Percentiles rank a stretch among this genome's conserved stretches.
Evolutionary conservation across 2,329 filamentous ascomycete genomes (phyloP).

Genomic region (Chaetoscypha palmicola): DNA sequence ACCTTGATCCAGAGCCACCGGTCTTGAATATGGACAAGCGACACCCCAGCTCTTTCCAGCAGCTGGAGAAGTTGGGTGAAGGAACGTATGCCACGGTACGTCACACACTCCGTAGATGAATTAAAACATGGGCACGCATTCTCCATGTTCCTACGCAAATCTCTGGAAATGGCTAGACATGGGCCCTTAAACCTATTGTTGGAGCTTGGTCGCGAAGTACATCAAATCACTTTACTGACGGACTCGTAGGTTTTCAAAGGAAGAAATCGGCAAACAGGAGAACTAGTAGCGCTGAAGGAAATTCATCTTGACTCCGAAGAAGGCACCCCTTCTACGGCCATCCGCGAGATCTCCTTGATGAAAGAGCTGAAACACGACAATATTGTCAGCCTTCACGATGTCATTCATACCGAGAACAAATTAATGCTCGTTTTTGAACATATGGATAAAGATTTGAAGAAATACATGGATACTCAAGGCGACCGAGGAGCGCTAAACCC

Average conservation of each 20-base stretch:
- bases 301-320: constrained; percentile 98
- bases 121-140: too few relatives aligned
- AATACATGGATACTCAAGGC: constrained; percentile 94
- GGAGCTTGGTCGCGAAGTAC: too few relatives aligned
- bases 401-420: constrained; percentile 99
- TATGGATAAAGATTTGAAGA: constrained; percentile 97
- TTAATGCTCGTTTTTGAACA: constrained; percentile 99
- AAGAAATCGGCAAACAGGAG: constrained; percentile 91
- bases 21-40: constrained; percentile 69
- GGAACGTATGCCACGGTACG: constrained; percentile 93
- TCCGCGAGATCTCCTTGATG: constrained; percentile 98
- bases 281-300: constrained; percentile 94
- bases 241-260: constrained; percentile 84
- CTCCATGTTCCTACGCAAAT: too few relatives aligned
- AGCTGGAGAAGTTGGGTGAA: constrained; percentile 97
- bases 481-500: constrained; percentile 86
- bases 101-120: too few relatives aligned
- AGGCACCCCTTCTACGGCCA: constrained; percentile 92
- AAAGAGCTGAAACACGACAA: constrained; percentile 99
- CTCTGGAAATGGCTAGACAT: too few relatives aligned
- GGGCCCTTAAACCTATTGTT: too few relatives aligned
- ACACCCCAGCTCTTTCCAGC: constrained; percentile 89
- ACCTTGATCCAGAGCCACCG: constrained; percentile 24
- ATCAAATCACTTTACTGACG: constrained; percentile 20
- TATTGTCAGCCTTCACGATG: constrained; percentile 94